These are phyloP conservation scores for Agaricus sinodeliciosus DNA, from an alignment of 768 basidiomycete species.

Conservation along the genomic window DNA sequence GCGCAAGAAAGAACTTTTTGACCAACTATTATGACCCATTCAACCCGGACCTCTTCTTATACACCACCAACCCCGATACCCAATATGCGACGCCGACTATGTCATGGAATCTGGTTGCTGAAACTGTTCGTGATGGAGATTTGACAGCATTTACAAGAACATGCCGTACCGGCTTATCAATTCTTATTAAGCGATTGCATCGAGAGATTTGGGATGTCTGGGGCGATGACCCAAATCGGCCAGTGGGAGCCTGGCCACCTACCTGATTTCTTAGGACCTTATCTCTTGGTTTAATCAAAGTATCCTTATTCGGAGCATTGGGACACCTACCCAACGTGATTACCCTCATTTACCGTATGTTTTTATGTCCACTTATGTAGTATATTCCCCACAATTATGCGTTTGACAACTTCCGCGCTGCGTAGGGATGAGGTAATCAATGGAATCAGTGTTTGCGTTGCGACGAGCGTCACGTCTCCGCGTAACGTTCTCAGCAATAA, in stretches of 20 bases:
- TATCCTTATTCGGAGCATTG: not conserved
- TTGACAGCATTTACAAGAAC: conserved; percentile 22
- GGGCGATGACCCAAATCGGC: conserved; percentile 26
- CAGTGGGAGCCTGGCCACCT: conserved; percentile 30
- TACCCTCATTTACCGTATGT: not conserved
- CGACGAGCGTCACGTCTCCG: too few species aligned
- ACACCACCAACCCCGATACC: conserved; percentile 36
- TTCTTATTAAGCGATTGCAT: conserved; percentile 27
- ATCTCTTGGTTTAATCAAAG: not conserved
- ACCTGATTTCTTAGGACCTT: conserved; percentile 19
- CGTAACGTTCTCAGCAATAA: not conserved
- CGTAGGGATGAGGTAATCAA: too few species aligned
- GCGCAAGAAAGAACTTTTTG: conserved; percentile 53
- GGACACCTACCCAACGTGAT: not conserved
- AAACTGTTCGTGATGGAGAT: conserved; percentile 4
- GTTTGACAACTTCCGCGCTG: too few species aligned
- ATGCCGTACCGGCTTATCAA: conserved; percentile 25
- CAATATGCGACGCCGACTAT: conserved; percentile 25
- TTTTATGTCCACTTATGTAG: conserved; percentile 13
- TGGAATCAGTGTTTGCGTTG: too few species aligned
- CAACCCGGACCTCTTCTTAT: conserved; percentile 63
- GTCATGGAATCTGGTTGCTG: conserved; percentile 16
- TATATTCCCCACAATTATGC: conserved; percentile 1
- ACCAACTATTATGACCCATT: conserved; percentile 77
- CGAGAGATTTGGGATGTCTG: conserved; percentile 38